Evolutionary conservation across 306 rosid genomes (phyloP), one percentile per base, ranked within the genome.

Genomic region (Lithocarpus polystachyus): DNA sequence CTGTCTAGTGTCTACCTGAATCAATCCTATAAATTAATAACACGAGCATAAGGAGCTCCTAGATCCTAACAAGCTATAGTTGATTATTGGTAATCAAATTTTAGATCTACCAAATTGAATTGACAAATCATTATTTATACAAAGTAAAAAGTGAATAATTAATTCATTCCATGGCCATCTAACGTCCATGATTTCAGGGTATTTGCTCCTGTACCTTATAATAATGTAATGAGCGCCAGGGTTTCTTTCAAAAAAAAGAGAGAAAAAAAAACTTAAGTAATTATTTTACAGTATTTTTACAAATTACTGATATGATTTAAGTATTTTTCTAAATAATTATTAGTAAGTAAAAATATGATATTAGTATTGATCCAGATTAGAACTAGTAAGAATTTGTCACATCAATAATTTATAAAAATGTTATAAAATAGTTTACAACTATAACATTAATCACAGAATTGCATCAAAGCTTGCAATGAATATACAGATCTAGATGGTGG

Each of bases 291-390:
- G 1, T 40, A 40, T 40, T 40, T 40, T 40, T 8, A 40, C 0
- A 40, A 40, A 8, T 40, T 40, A 0, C 0, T 40, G 0, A 8
- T 40, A 0, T 2, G 11, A 40, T 1, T 40, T 40, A 40, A 40
- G 0, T 2, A 40, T 40, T 7, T 40, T 40, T 40, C 12, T 8
- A 40, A 40, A 40, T 8, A 40, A 40, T 40, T 40, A 8, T 40
- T 40, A 37, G 3, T 7, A 37, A 2, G 11, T 37, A 37, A 37
- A 37, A 37, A 8, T 8, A 37, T 37, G 0, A 37, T 37, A 7
- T 0, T 37, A 37, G 2, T 8, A 0, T 0, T 2, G 2, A 0
- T 0, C 0, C 2, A 37, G 0, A 37, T 37, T 37, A 37, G 0
- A 7, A 37, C 1, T 7, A 37, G 0, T 7, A 37, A 1, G 0